Base-by-base conservation (phyloP, 164 flowering plant species). In the Dillenia turbinata region DNA sequence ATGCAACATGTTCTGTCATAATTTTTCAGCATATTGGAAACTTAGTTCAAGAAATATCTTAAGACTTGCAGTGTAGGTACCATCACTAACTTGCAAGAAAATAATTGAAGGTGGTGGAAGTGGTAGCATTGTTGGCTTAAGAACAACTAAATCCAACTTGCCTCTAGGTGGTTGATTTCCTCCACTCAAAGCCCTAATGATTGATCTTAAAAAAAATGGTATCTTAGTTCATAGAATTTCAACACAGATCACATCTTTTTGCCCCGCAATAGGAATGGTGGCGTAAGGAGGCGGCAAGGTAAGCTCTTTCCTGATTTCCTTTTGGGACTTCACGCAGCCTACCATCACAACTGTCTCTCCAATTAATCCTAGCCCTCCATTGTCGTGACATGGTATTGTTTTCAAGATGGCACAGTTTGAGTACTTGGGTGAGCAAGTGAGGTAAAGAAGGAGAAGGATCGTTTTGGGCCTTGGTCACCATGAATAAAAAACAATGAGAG, bases 251-350 rank as follows among this genome's bases (percentile, higher is more conserved):
- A 79, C 77, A 17, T 81, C 88, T 57, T 63, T 78, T 0, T 67
- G 59, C 19, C 45, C 64, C 2, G 16, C 54, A 3, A 12, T 3
- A 40, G 12, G 57, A 51, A 62, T 15, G 16, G 63, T 44, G 0
- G 13, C 72, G 1, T 61, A 45, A 3, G 15, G 10, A 1, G 70
- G 66, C 16, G 51, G 16, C 11, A 73, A 62, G 8, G 47, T 19
- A 14, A 61, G 61, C 8, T 75, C 84, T 69, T 73, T 74, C 61
- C 10, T 73, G 44, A 70, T 65, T 66, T 79, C 89, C 66, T 73
- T 85, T 12, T 85, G 77, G 9, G 90, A 77, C 72, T 81, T 91
- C 54, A 94, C 99, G 97, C 99, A 94, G 17, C 99, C 99, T 0
- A 97, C 99, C 13, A 91, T 52, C 69, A 91, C 88, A 52, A 88